phyloP scores from a whole-genome alignment of 1,284 basidiomycete genomes.

The Coniophora puteana region DNA sequence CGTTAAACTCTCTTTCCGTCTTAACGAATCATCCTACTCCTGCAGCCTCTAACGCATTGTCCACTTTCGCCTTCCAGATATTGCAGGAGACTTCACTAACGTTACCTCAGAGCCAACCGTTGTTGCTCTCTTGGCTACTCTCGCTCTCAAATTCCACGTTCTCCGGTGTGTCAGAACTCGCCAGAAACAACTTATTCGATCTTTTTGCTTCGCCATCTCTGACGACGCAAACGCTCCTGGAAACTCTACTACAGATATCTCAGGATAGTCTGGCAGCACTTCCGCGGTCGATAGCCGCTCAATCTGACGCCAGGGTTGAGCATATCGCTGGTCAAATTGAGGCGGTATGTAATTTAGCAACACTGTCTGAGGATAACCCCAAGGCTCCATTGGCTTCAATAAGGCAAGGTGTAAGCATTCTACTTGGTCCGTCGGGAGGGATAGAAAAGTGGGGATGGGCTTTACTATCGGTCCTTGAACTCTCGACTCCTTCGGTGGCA shows the following conservation, averaged over 20 bases:
- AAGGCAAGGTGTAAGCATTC: slow-evolving; percentile 52
- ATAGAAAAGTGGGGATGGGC: slow-evolving; percentile 90
- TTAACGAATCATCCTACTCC: slow-evolving; percentile 65
- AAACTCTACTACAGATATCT: slow-evolving; percentile 50
- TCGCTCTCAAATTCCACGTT: slow-evolving; percentile 38
- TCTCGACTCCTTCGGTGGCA: slow-evolving; percentile 53
- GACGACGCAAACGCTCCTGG: slow-evolving; percentile 44
- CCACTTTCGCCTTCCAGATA: slow-evolving; percentile 50
- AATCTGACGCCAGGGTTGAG: slow-evolving; percentile 67
- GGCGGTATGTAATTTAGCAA: slow-evolving; percentile 59
- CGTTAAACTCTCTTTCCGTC: slow-evolving; percentile 56
- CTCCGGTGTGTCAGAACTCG: slow-evolving; percentile 24
- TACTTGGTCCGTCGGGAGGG: slow-evolving; percentile 79
- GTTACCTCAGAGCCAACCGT: slow-evolving; percentile 58
- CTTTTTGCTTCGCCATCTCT: slow-evolving; percentile 41
- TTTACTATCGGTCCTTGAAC: slow-evolving; percentile 72
- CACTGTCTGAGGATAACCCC: slow-evolving; percentile 14
- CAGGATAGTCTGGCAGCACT: slow-evolving; percentile 67
- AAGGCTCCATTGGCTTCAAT: slow-evolving; percentile 34
- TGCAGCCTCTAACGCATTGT: slow-evolving; percentile 55
- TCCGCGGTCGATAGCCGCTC: slow-evolving; percentile 68
- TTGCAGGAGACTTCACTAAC: slow-evolving; percentile 53
- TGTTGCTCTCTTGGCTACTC: slow-evolving; percentile 63
- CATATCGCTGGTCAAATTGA: slow-evolving; percentile 65
- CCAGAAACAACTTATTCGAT: slow-evolving; percentile 42